Base-by-base conservation (phyloP, 768 basidiomycete species). In the Infundibulicybe gibba region DNA sequence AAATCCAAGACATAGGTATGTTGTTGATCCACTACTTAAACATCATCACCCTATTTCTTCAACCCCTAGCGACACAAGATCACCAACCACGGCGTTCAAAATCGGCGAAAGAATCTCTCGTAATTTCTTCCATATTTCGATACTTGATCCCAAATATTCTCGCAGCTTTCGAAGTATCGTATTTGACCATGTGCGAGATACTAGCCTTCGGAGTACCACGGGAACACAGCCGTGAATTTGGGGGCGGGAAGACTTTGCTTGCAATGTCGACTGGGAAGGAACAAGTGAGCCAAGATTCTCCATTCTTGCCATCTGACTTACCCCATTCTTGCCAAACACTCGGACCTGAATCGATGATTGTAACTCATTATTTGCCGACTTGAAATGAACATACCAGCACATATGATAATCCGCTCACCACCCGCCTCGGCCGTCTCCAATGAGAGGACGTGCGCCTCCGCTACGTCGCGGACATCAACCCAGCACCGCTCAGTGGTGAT, bases 301-400 rank as follows among this genome's bases (percentile, higher is more conserved):
- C 9, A 17, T 6, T 32, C 33, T 35, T 31, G 41, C 25, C 3
- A 25, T 25, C 14, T 34, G 10, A 59, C 65, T 44, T 55, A 67
- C 64, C 31, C 65, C 65, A 70, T 13, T 70, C 66, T 42, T 71
- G 67, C 66, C 66, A 69, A n/a, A 54, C 50, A 45, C 44, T 62
- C 8, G 57, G 34, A 11, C 61, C 60, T 2, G 60, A 19, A 10
- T 16, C 25, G 4, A 25, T 25, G 25, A 25, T 4, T 25, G 3
- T 8, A 25, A 25, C 3, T 25, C n/a, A n/a, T n/a, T n/a, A n/a
- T n/a, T n/a, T n/a, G n/a, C 25, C 8, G 25, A 25, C 25, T 25
- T 8, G 25, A n/a, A 25, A 25, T 25, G 8, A 25, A 10, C 17
- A 10, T 10, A 38, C 35, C 35, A 38, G n/a, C 17, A 19, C 35